A percentile compares a stretch with the other conserved stretches of the same genome.
Evolutionary conservation across 1,284 basidiomycete genomes (phyloP).

Genomic region (Clitocybe nebularis): DNA sequence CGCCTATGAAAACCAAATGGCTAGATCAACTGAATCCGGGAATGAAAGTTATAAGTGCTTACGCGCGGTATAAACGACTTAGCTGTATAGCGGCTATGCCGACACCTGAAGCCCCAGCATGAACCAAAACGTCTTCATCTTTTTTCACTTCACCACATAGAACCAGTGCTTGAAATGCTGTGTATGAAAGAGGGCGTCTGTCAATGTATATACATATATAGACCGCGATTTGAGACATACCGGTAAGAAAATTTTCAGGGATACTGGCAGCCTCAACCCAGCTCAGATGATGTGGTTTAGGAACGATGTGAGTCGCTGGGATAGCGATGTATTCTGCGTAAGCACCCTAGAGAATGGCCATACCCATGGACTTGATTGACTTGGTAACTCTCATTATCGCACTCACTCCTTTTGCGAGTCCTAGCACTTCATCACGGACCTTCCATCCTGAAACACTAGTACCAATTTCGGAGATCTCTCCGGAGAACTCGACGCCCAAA

Average conservation of each 20-base stretch:
- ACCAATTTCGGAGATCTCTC: constrained; percentile 61
- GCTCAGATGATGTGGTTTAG: constrained; percentile 73
- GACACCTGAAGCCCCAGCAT: constrained; percentile 89
- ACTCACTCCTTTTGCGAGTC: constrained; percentile 56
- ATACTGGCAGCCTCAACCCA: constrained; percentile 86
- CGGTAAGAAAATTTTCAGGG: constrained; percentile 85
- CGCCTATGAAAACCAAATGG: constrained; percentile 34
- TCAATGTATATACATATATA: constrained; percentile 3
- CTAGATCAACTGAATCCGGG: background rate
- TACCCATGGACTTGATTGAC: too few species aligned
- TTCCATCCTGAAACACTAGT: constrained; percentile 56
- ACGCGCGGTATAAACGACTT: constrained; percentile 74
- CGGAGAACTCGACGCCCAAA: constrained; percentile 92
- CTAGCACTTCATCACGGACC: constrained; percentile 83
- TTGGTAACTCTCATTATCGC: too few species aligned
- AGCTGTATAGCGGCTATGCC: constrained; percentile 91
- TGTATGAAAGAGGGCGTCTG: too few species aligned
- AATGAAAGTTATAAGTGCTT: constrained; percentile 27
- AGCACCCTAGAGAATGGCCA: constrained; percentile 62
- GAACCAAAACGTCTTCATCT: constrained; percentile 80
- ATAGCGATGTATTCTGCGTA: constrained; percentile 88
- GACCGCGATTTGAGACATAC: constrained; percentile 31
- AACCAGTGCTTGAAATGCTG: constrained; percentile 82
- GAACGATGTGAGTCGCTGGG: constrained; percentile 64
- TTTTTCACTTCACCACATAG: constrained; percentile 65